A percentile compares a stretch with the other conserved stretches of the same genome.
Evolutionary conservation across 2,329 filamentous ascomycete genomes (phyloP).

Genomic region (Colletotrichum orchidophilum): DNA sequence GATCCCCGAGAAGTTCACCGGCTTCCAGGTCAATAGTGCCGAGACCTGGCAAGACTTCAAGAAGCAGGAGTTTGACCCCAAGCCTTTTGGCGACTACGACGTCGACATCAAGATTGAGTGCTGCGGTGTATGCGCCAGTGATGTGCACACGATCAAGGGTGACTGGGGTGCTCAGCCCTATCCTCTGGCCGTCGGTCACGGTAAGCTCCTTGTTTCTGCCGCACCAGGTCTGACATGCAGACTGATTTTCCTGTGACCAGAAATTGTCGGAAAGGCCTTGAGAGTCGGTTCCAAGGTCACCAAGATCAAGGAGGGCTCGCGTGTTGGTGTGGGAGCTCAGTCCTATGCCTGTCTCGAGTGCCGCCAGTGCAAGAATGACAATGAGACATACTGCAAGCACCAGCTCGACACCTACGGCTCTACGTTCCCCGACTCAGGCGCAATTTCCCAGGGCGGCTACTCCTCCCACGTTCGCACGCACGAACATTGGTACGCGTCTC

Average conservation of each 20-base stretch:
- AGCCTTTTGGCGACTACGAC: conserved; percentile 87
- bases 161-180: conserved; percentile 73
- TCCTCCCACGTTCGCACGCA: conserved; percentile 75
- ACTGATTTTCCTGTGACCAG: conserved; percentile 42
- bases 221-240: neutral
- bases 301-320: conserved; percentile 67
- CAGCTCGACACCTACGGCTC: conserved; percentile 69
- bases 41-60: conserved; percentile 68
- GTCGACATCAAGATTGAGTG: conserved; percentile 88
- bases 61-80: conserved; percentile 81
- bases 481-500: conserved; percentile 69
- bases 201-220: conserved; percentile 45
- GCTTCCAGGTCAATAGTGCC: conserved; percentile 66
- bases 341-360: conserved; percentile 72
- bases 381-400: conserved; percentile 75
- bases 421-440: conserved; percentile 66
- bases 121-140: conserved; percentile 80
- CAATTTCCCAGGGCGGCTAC: conserved; percentile 70
- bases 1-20: conserved; percentile 68
- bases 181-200: conserved; percentile 74
- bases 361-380: conserved; percentile 71
- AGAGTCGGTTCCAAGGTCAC: conserved; percentile 74
- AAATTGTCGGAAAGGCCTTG: conserved; percentile 76
- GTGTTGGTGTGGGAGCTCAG: conserved; percentile 76
- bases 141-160: conserved; percentile 75